Percentiles rank a stretch among this genome's conserved stretches.
phyloP scores from a whole-genome alignment of 2,329 filamentous ascomycete species.

The Aureobasidium vineae region DNA sequence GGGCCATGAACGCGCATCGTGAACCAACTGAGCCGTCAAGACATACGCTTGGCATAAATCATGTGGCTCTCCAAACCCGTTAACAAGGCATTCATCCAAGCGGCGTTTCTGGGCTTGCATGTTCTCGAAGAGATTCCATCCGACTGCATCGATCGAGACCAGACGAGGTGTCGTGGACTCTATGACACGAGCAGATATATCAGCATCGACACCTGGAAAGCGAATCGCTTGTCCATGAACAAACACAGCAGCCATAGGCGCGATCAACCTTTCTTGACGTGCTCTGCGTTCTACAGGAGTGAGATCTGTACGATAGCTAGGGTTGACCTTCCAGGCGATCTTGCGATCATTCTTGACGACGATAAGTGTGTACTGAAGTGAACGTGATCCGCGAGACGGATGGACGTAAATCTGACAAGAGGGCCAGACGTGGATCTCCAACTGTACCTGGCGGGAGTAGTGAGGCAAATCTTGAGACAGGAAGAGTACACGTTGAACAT shows the following conservation, averaged over 20 bases:
- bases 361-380: not conserved
- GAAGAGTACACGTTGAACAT: not conserved
- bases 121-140: conserved; percentile 6
- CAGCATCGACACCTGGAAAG: not conserved
- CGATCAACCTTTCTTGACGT: conserved; percentile 3
- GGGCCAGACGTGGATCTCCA: conserved; percentile 1
- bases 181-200: not conserved
- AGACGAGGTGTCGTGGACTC: not conserved
- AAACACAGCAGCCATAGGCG: not conserved
- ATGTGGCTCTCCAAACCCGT: not conserved
- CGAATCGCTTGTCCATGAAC: not conserved
- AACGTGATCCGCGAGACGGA: not conserved
- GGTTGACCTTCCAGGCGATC: not conserved
- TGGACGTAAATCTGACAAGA: not conserved
- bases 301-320: not conserved
- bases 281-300: not conserved
- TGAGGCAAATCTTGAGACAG: not conserved
- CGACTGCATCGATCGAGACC: conserved; percentile 1
- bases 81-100: not conserved
- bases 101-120: conserved; percentile 5
- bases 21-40: not conserved
- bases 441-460: not conserved
- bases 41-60: not conserved
- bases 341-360: not conserved
- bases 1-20: not conserved